These are phyloP conservation scores for Quercus bicolor DNA, from an alignment of 306 rosid genomes.

Conservation along the genomic window DNA sequence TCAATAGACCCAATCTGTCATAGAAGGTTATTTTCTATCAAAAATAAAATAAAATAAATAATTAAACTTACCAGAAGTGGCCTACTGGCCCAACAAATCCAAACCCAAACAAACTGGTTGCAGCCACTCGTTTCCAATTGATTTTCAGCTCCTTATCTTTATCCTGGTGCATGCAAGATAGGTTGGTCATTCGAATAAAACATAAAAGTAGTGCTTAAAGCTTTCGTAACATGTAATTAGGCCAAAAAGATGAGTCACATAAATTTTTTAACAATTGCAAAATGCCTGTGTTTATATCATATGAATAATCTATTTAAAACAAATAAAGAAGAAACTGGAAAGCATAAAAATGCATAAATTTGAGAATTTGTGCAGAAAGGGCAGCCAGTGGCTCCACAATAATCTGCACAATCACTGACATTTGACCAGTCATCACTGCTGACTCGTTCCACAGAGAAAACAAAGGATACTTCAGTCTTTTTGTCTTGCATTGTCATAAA, in stretches of 20 bases:
- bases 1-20: neutral
- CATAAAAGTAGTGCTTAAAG: neutral
- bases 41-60: no score
- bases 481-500: neutral
- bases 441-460: neutral
- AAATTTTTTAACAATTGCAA: neutral
- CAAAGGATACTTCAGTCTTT: neutral
- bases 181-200: constrained; percentile 16
- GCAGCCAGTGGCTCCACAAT: neutral
- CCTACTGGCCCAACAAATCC: constrained; percentile 66
- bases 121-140: constrained; percentile 59
- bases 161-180: constrained; percentile 26
- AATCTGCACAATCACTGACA: neutral
- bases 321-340: neutral
- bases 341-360: neutral
- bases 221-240: neutral
- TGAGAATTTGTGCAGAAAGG: neutral
- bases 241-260: constrained; percentile 2
- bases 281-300: neutral
- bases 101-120: constrained; percentile 52
- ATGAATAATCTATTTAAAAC: constrained; percentile 1
- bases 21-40: neutral
- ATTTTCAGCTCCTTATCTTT: constrained; percentile 36
- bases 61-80: constrained; percentile 50
- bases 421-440: neutral